Percentiles rank a stretch among this genome's conserved stretches.
phyloP scores from a whole-genome alignment of 2,329 filamentous ascomycete species.

The Hortaea sp. region DNA sequence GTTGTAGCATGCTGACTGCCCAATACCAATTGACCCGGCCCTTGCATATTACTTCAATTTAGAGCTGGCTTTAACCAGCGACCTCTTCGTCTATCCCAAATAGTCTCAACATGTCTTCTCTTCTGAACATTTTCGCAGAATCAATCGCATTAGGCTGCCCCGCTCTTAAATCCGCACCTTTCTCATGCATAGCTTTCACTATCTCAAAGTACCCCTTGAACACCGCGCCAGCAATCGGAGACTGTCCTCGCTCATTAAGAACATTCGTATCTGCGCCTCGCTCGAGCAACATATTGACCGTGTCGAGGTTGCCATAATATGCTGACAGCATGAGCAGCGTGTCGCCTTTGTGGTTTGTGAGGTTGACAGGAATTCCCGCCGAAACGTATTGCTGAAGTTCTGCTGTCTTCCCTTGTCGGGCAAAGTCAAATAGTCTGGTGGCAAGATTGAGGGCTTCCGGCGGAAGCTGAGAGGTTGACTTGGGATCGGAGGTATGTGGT shows the following conservation, averaged over 20 bases:
- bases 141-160: conserved; percentile 39
- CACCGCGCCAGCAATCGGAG: conserved; percentile 59
- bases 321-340: conserved; percentile 65
- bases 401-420: conserved; percentile 48
- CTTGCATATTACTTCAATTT: too few species aligned
- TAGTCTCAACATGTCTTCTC: conserved; percentile 25
- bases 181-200: conserved; percentile 42
- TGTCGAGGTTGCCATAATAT: conserved; percentile 55
- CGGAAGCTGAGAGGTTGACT: conserved; percentile 32
- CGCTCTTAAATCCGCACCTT: conserved; percentile 30
- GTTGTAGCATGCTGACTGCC: too few species aligned
- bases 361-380: conserved; percentile 56
- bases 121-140: conserved; percentile 37
- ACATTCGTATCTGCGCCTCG: conserved; percentile 58
- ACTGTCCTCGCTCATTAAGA: conserved; percentile 59
- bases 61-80: not conserved
- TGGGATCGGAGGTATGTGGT: not conserved
- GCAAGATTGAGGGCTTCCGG: conserved; percentile 59
- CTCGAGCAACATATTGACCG: conserved; percentile 51
- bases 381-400: conserved; percentile 54
- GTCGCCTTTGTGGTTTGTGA: conserved; percentile 65
- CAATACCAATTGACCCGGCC: too few species aligned
- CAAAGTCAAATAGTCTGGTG: conserved; percentile 55
- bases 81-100: conserved; percentile 23
- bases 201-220: conserved; percentile 62